Conservation (phyloP, 1,284 basidiomycete genomes). For the Puccinia coronata region DNA sequence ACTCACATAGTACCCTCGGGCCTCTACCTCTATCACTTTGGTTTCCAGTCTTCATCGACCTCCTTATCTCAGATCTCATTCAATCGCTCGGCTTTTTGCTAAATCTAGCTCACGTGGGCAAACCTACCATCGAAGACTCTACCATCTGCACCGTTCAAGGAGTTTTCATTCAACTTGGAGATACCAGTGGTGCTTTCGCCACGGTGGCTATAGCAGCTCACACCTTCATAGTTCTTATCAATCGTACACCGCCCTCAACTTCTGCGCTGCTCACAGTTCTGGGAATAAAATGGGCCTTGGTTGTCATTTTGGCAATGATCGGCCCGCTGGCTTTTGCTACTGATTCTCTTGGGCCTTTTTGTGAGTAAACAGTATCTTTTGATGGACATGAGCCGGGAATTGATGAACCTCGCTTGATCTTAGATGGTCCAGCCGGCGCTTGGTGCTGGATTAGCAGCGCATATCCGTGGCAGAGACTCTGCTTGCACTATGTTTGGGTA, state of each 20-base stretch:
- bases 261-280: slow-evolving; percentile 21
- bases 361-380: slow-evolving; percentile 20
- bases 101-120: slow-evolving; percentile 39
- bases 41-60: slow-evolving; percentile 36
- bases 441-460: slow-evolving; percentile 47
- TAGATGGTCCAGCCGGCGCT: slow-evolving; percentile 46
- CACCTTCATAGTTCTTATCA: slow-evolving; percentile 47
- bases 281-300: slow-evolving; percentile 34
- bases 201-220: slow-evolving; percentile 39
- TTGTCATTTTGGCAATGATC: slow-evolving; percentile 27
- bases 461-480: slow-evolving; percentile 30
- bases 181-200: slow-evolving; percentile 42
- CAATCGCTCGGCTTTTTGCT: slow-evolving; percentile 42
- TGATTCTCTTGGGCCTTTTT: slow-evolving; percentile 38
- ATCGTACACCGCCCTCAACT: slow-evolving; percentile 31
- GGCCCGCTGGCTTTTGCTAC: slow-evolving; percentile 32
- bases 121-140: slow-evolving; percentile 11
- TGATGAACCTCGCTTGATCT: background rate
- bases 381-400: background rate
- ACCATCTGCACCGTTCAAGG: slow-evolving; percentile 35
- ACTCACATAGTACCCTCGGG: background rate
- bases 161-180: slow-evolving; percentile 47
- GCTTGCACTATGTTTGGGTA: slow-evolving; percentile 48
- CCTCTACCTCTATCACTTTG: background rate
- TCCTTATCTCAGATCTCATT: slow-evolving; percentile 38